Percentiles rank a stretch among this genome's conserved stretches.
Conservation (phyloP, 2,329 filamentous ascomycete species). For the Colletotrichum trifolii region DNA sequence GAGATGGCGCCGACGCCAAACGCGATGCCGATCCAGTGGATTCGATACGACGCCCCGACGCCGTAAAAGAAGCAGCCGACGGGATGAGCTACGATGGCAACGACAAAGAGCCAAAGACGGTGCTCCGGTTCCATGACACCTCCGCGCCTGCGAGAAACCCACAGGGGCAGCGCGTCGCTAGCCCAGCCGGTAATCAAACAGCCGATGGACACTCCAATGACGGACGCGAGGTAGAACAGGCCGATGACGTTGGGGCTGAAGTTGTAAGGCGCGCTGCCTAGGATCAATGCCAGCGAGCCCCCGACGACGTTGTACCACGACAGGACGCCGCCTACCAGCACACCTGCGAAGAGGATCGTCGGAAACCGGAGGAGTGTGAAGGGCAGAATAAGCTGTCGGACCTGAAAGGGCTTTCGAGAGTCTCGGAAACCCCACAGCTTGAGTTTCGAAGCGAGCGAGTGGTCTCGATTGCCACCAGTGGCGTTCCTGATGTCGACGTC, state of each 20-base stretch:
- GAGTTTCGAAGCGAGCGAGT: background rate
- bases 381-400: background rate
- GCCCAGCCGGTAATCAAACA: conserved; percentile 40
- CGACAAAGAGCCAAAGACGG: conserved; percentile 39
- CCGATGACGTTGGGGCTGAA: conserved; percentile 40
- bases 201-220: conserved; percentile 39
- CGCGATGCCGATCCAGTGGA: conserved; percentile 41
- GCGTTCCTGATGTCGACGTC: background rate
- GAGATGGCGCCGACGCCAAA: conserved; percentile 41
- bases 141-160: conserved; percentile 38
- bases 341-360: conserved; percentile 40
- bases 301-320: conserved; percentile 41
- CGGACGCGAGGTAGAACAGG: conserved; percentile 38
- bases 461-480: background rate
- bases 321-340: conserved; percentile 41
- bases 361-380: conserved; percentile 26
- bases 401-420: background rate
- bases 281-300: conserved; percentile 39
- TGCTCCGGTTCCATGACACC: conserved; percentile 43
- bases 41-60: conserved; percentile 39
- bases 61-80: conserved; percentile 40
- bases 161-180: conserved; percentile 38
- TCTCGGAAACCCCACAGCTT: conserved; percentile 7
- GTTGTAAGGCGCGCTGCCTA: conserved; percentile 40
- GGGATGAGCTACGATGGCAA: conserved; percentile 40